Evolutionary conservation across 1,139 yeast genomes (phyloP).

Genomic region (Yamadazyma atlantica): DNA sequence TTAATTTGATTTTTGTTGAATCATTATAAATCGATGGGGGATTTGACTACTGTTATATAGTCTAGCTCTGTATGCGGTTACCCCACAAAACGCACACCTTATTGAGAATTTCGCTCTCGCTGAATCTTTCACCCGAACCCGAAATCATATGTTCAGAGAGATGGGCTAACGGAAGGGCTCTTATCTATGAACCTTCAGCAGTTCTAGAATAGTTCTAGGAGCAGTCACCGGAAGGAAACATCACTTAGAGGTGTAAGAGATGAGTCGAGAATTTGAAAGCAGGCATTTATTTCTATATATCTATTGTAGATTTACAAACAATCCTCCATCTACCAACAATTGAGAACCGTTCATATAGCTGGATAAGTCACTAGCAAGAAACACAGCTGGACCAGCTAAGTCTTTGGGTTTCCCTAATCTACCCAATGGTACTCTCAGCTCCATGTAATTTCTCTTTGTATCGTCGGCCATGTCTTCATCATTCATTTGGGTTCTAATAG

Average conservation of each 20-base stretch:
- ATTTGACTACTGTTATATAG: slow-evolving; percentile 1
- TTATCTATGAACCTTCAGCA: too few species aligned
- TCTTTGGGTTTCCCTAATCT: slow-evolving; percentile 44
- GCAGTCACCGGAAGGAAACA: too few species aligned
- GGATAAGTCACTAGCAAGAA: slow-evolving; percentile 45
- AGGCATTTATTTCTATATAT: background rate
- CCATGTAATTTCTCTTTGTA: slow-evolving; percentile 31
- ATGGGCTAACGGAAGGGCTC: too few species aligned
- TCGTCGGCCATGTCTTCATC: slow-evolving; percentile 36
- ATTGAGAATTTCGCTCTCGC: background rate
- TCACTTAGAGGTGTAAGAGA: too few species aligned
- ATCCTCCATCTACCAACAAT: slow-evolving; percentile 48
- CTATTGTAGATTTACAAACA: slow-evolving; percentile 43
- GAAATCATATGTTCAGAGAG: too few species aligned
- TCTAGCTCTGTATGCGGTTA: background rate
- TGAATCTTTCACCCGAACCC: background rate
- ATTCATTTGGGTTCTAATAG: slow-evolving; percentile 39
- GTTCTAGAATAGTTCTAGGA: too few species aligned
- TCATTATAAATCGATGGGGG: background rate
- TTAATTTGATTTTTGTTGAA: background rate
- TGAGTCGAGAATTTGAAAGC: too few species aligned
- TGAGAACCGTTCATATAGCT: slow-evolving; percentile 45
- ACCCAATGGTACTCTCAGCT: slow-evolving; percentile 43
- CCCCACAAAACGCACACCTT: slow-evolving; percentile 1
- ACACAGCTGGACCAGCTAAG: slow-evolving; percentile 48